Conservation (phyloP, 805 yeast genomes). For the Candida hungchunana region DNA sequence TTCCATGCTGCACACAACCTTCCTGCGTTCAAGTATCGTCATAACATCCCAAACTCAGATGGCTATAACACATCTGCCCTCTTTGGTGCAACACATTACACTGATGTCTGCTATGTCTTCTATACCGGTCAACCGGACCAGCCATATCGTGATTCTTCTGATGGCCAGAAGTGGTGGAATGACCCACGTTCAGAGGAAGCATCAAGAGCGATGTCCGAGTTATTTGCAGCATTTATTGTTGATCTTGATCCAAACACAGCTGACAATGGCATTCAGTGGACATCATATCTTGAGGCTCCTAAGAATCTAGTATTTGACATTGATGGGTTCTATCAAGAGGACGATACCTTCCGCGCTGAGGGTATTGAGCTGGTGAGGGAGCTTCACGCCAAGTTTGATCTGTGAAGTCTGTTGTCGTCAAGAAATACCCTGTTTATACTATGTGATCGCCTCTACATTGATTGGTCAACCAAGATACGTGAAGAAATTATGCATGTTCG, state of each 20-base stretch:
- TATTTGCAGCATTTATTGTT: conserved; percentile 12
- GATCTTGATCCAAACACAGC: conserved; percentile 12
- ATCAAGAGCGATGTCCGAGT: conserved; percentile 7
- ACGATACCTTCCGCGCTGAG: conserved; percentile 8
- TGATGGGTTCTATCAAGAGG: conserved; percentile 10
- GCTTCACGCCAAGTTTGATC: conserved; percentile 6
- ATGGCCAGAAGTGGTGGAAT: conserved; percentile 13
- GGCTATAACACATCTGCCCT: conserved; percentile 7
- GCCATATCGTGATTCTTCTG: conserved; percentile 5
- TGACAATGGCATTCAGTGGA: conserved; percentile 9
- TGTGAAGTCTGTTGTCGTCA: too few species aligned
- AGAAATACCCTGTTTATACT: too few species aligned
- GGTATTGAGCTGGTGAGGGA: conserved; percentile 5
- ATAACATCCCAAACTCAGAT: conserved; percentile 10
- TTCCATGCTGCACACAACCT: conserved; percentile 3
- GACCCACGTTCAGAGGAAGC: conserved; percentile 9
- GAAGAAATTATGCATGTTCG: too few species aligned
- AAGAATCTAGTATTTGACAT: conserved; percentile 12
- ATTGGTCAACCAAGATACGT: too few species aligned
- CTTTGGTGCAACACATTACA: conserved; percentile 8
- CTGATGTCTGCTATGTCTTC: conserved; percentile 11
- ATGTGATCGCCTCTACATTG: too few species aligned
- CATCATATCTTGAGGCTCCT: conserved; percentile 2
- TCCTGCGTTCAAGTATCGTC: conserved; percentile 11
- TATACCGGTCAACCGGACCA: conserved; percentile 9